Evolutionary conservation across 768 basidiomycete genomes (phyloP).

Genomic region (Phylloporus scabripes): DNA sequence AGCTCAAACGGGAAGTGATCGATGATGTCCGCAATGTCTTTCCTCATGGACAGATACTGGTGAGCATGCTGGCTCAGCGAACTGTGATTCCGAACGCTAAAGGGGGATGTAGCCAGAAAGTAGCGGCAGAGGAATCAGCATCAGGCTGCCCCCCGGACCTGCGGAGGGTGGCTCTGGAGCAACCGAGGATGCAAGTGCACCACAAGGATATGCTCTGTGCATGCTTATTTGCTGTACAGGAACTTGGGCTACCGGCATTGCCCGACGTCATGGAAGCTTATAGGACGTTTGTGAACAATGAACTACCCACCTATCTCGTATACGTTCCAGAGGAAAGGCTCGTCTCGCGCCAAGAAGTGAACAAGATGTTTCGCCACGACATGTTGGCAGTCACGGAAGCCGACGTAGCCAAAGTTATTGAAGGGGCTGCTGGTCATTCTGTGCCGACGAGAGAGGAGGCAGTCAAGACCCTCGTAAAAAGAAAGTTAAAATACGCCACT

Average conservation of each 20-base stretch:
- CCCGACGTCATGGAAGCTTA: slow-evolving; percentile 24
- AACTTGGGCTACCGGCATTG: slow-evolving; percentile 9
- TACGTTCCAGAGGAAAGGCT: slow-evolving; percentile 23
- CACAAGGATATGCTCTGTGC: background rate
- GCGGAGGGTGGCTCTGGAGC: background rate
- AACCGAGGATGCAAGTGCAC: slow-evolving; percentile 8
- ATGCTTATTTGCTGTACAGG: slow-evolving; percentile 10
- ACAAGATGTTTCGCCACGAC: slow-evolving; percentile 27
- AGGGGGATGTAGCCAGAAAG: slow-evolving; percentile 15
- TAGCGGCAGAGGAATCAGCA: slow-evolving; percentile 19
- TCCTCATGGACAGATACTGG: slow-evolving; percentile 27
- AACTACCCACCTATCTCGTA: slow-evolving; percentile 27
- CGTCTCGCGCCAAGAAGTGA: slow-evolving; percentile 29
- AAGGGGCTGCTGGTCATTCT: slow-evolving; percentile 19
- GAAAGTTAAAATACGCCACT: slow-evolving; percentile 25
- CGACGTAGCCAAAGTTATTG: slow-evolving; percentile 15
- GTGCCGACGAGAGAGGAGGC: slow-evolving; percentile 26
- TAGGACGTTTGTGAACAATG: slow-evolving; percentile 25
- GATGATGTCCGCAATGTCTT: slow-evolving; percentile 24
- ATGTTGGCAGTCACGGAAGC: slow-evolving; percentile 23
- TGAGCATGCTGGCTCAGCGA: slow-evolving; percentile 3
- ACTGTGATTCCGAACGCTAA: background rate
- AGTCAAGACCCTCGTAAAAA: slow-evolving; percentile 16
- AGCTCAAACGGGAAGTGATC: slow-evolving; percentile 26
- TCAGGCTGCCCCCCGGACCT: slow-evolving; percentile 18